phyloP scores from a whole-genome alignment of 768 basidiomycete species.

The Boletus tomentosulus region DNA sequence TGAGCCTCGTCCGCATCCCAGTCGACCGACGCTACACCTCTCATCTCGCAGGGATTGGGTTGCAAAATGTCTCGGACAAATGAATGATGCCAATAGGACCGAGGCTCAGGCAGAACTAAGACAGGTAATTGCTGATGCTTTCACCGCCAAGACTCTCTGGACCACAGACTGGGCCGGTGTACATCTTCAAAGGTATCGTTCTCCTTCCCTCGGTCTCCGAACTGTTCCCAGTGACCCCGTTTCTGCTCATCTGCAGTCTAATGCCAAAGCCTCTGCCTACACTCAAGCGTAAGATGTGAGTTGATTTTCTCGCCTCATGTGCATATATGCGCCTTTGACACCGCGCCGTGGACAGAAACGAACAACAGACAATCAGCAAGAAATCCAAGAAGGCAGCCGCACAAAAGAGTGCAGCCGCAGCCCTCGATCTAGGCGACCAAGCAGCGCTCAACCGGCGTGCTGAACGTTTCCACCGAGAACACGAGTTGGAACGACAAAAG shows the following conservation, averaged over 20 bases:
- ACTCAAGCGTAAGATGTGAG: conserved; percentile 71
- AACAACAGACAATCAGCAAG: conserved; percentile 43
- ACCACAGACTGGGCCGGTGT: conserved; percentile 92
- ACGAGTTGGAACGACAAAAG: conserved; percentile 77
- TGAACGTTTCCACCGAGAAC: conserved; percentile 86
- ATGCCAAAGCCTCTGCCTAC: conserved; percentile 53
- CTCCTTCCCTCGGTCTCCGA: conserved; percentile 2
- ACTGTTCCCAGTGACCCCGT: conserved; percentile 19
- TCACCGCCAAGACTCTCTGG: conserved; percentile 77
- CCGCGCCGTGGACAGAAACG: conserved; percentile 30
- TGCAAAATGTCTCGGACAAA: conserved; percentile 86
- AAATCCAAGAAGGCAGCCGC: conserved; percentile 58
- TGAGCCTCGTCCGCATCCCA: conserved; percentile 29
- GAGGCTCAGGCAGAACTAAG: conserved; percentile 94
- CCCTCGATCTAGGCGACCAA: conserved; percentile 59
- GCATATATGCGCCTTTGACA: conserved; percentile 8
- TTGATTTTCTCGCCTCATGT: conserved; percentile 3
- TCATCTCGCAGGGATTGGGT: conserved; percentile 80
- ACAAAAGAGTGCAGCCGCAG: conserved; percentile 33
- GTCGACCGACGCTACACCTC: conserved; percentile 7
- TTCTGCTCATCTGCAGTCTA: conserved; percentile 39
- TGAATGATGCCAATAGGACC: conserved; percentile 79
- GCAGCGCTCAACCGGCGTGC: conserved; percentile 73
- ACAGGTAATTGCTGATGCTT: conserved; percentile 94
- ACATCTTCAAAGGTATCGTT: conserved; percentile 74